Evolutionary conservation across 2,329 filamentous ascomycete genomes (phyloP), one percentile per base, ranked within the genome.

Genomic region (Escovopsis weberi): DNA sequence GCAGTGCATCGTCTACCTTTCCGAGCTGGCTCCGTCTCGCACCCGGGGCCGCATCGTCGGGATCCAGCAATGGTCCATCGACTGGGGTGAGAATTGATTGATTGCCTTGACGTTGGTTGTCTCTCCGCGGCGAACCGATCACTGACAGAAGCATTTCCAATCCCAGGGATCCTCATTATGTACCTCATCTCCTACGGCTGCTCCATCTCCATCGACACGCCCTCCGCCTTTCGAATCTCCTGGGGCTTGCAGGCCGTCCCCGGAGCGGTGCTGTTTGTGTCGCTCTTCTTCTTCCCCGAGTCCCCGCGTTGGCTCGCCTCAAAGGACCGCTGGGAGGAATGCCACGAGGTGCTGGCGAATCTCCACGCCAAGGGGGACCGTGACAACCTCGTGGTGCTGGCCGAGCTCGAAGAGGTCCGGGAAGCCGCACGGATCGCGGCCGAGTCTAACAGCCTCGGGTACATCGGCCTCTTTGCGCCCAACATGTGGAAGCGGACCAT

Each of bases 301-400:
- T 80, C 69, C 40, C 82, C 82, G 0, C 70, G 82, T 42, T 85
- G 81, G 80, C 64, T 85, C 6, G 81, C 82, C 5, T 70, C 70
- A 12, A 71, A 80, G 50, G 80, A 80, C 47, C 69, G 75, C 1
- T 81, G 79, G 68, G 78, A 83, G 26, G 73, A 84, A 53, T 75
- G 75, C 0, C 64, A 77, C 36, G 53, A 65, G 19, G 70, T 75
- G 36, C 66, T 82, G 15, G 76, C 75, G 0, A 54, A 63, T 19
- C 62, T 82, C 1, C 78, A 82, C 49, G 77, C 71, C 4, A 56
- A 61, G 1, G 76, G 76, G 3, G 67, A 80, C 44, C 46, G 63
- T 3, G 67, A 70, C 42, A 66, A 79, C 45, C 68, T 74, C 11
- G 72, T 72, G 49, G 78, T 82, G 4, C 61, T 80, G 0, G 76